Percentiles rank a stretch among this genome's conserved stretches.
phyloP scores from a whole-genome alignment of 1,284 basidiomycete genomes.

The Volvariella surrecta region DNA sequence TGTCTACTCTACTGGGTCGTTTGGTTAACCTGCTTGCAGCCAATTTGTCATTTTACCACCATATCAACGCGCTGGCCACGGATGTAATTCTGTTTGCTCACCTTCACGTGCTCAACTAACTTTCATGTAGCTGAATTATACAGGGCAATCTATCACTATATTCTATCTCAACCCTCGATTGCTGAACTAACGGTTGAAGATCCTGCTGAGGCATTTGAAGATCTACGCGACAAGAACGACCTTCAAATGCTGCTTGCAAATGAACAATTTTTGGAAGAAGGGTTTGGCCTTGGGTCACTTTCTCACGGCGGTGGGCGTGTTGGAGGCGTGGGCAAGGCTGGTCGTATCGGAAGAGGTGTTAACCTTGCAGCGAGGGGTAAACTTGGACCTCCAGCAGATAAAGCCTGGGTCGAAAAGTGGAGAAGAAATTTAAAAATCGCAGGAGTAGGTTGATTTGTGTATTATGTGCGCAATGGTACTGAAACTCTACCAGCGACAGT shows the following conservation, averaged over 20 bases:
- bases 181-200: conserved; percentile 95
- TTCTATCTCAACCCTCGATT: conserved; percentile 58
- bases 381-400: conserved; percentile 71
- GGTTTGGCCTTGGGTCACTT: conserved; percentile 37
- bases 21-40: conserved; percentile 26
- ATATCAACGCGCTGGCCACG: conserved; percentile 86
- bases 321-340: conserved; percentile 30
- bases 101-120: conserved; percentile 5
- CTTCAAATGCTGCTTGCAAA: conserved; percentile 71
- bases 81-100: conserved; percentile 48
- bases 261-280: conserved; percentile 59
- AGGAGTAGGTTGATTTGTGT: conserved; percentile 39
- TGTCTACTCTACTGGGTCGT: background rate
- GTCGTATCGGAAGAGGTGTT: conserved; percentile 24
- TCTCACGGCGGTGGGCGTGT: conserved; percentile 41
- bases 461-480: background rate
- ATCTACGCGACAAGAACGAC: conserved; percentile 90
- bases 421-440: conserved; percentile 85
- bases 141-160: conserved; percentile 76
- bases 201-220: conserved; percentile 93
- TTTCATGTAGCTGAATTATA: conserved; percentile 73
- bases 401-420: conserved; percentile 74
- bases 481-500: conserved; percentile 66
- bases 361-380: conserved; percentile 39
- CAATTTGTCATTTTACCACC: conserved; percentile 94